Base-by-base conservation (phyloP, 2,329 filamentous ascomycete species). In the Chaetomiaceae sp. region DNA sequence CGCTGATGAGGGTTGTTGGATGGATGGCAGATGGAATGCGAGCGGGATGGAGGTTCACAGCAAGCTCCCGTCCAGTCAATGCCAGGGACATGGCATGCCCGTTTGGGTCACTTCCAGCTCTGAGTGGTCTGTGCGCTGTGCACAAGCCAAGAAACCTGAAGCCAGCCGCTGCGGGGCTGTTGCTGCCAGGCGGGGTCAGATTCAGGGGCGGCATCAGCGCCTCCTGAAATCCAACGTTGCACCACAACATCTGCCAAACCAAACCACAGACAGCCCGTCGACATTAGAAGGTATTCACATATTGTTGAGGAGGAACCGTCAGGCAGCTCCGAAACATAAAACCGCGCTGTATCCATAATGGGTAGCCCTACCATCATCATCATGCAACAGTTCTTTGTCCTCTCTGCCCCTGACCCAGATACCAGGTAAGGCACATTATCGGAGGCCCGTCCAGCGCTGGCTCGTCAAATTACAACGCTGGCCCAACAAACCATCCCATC, bases 1-100 rank as follows among this genome's bases (percentile, higher is more conserved):
- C 25, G 47, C 25, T 50, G 55, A 47, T 50, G 55, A 47, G 47
- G 48, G 40, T 55, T 55, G 40, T 55, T 55, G 51, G 53, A 49
- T 31, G 51, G 53, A 47, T 25, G 31, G 42, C 47, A 46, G 43
- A 20, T 34, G 48, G 42, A 50, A 50, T 45, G 47, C 36, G 33
- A 31, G 51, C 25, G 25, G 33, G 46, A 44, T 23, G 45, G 27
- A 31, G 27, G 27, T 31, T 54, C 53, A 31, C 54, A 43, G 52
- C 47, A 58, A 59, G 60, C 56, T 54, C 53, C 52, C 46, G 38
- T 25, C 53, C 44, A 45, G 27, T 33, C 53, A 52, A 42, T 34
- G 14, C 47, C 43, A 12, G 4, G 27, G 27, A 49, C 44, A 52
- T 51, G 49, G 53, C 43, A 27, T 36, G 29, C 43, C 45, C 33